phyloP scores from a whole-genome alignment of 139 green algal species.

The Coelastrella sp. region DNA sequence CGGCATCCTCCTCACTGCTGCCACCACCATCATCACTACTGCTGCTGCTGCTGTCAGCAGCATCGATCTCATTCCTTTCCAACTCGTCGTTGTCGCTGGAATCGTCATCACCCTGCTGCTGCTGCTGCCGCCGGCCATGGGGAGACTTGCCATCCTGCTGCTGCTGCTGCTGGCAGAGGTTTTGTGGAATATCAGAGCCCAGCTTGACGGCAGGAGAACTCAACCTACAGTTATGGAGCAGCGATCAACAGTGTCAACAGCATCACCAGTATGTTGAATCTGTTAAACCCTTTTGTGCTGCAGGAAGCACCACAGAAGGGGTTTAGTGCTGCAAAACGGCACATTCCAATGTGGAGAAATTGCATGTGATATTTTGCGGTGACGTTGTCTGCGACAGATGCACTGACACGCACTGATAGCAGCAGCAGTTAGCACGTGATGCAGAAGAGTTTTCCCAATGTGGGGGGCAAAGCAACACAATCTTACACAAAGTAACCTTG shows the following conservation, averaged over 20 bases:
- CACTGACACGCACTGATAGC: too few relatives aligned
- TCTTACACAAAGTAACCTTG: too few relatives aligned
- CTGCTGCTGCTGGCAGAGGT: background rate
- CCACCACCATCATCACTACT: background rate
- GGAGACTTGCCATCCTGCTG: background rate
- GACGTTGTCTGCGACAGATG: too few relatives aligned
- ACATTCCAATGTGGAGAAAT: too few relatives aligned
- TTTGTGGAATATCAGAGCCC: background rate
- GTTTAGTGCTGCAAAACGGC: too few relatives aligned
- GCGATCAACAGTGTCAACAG: background rate
- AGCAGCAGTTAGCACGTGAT: too few relatives aligned
- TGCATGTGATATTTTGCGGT: too few relatives aligned
- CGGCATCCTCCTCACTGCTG: background rate
- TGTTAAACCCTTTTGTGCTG: too few relatives aligned
- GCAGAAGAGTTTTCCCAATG: too few relatives aligned
- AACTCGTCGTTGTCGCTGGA: background rate
- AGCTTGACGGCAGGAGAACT: background rate
- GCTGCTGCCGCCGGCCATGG: background rate
- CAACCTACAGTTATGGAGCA: background rate
- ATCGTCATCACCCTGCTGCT: background rate
- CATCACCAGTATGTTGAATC: background rate
- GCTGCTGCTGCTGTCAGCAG: background rate
- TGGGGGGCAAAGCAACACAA: too few relatives aligned
- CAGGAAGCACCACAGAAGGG: too few relatives aligned
- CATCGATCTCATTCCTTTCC: background rate